A percentile compares a stretch with the other conserved stretches of the same genome.
These are phyloP conservation scores for Saccharum officinarum DNA, from an alignment of 176 grass and related monocot species.

Conservation along the genomic window DNA sequence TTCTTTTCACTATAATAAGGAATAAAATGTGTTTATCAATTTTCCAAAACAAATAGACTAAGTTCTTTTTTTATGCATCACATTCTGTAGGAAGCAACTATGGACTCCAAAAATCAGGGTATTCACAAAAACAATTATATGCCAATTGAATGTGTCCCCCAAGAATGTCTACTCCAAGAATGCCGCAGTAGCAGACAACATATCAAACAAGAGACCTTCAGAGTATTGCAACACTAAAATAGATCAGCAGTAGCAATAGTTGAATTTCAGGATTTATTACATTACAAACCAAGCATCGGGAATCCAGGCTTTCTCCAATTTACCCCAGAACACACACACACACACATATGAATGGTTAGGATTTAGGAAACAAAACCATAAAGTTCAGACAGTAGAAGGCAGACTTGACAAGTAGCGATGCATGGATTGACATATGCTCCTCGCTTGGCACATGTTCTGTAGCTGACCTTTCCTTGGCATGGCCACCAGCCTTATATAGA, in stretches of 20 bases:
- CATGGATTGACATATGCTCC: not conserved
- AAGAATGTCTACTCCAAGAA: too few species aligned
- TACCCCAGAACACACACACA: not conserved
- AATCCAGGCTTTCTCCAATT: not conserved
- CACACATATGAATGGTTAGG: not conserved
- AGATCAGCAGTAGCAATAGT: not conserved
- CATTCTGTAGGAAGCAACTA: too few species aligned
- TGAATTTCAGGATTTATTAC: constrained; percentile 15
- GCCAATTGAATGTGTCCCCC: too few species aligned
- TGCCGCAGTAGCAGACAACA: too few species aligned
- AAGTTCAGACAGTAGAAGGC: not conserved
- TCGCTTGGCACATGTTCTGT: not conserved
- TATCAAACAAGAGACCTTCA: too few species aligned
- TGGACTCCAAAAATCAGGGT: too few species aligned
- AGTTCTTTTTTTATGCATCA: too few species aligned
- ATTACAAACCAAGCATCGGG: not conserved
- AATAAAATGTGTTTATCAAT: too few species aligned
- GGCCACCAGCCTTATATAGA: constrained; percentile 77
- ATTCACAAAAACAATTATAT: too few species aligned
- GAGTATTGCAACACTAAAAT: too few species aligned
- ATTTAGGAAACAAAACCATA: not conserved
- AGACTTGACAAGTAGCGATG: not conserved
- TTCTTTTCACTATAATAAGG: too few species aligned
- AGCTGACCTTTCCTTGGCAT: constrained; percentile 68
- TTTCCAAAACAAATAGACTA: too few species aligned